Conservation (phyloP, 169 alveolate species). For the Cyclospora cayetanensis region DNA sequence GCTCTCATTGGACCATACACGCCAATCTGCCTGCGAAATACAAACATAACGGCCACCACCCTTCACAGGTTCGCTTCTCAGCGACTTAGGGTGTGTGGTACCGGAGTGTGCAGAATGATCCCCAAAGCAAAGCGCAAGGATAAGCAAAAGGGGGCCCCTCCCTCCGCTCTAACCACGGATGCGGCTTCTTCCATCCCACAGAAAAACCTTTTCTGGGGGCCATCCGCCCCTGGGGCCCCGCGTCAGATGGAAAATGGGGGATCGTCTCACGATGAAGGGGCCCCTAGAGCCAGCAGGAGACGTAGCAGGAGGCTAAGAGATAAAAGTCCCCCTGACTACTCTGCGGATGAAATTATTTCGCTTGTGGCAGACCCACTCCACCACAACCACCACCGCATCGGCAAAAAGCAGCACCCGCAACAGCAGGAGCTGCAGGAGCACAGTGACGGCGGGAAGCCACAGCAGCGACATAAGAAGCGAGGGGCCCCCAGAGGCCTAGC, state of each 20-base stretch:
- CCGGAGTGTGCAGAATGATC: background rate
- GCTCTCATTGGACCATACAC: too few relatives aligned
- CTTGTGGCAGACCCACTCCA: too few relatives aligned
- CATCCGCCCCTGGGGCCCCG: slow-evolving; percentile 10
- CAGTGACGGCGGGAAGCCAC: background rate
- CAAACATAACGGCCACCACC: too few relatives aligned
- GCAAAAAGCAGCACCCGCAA: background rate
- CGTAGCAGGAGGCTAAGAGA: slow-evolving; percentile 35
- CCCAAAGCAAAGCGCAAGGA: background rate
- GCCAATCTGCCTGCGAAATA: too few relatives aligned
- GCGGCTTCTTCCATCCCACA: background rate
- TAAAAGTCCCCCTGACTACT: slow-evolving; percentile 12
- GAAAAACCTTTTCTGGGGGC: background rate
- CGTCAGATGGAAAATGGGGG: background rate
- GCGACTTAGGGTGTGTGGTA: slow-evolving; percentile 16
- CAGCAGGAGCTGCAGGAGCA: background rate
- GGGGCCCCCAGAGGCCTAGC: background rate
- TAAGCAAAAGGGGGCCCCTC: background rate
- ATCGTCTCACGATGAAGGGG: background rate
- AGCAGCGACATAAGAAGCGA: slow-evolving; percentile 13
- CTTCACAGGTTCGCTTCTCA: too few relatives aligned
- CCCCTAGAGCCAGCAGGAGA: slow-evolving; percentile 23
- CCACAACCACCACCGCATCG: too few relatives aligned
- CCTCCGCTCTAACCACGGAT: background rate
- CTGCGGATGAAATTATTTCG: background rate